These are phyloP conservation scores for Colletotrichum nymphaeae DNA, from an alignment of 2,329 filamentous ascomycete species.

Conservation along the genomic window DNA sequence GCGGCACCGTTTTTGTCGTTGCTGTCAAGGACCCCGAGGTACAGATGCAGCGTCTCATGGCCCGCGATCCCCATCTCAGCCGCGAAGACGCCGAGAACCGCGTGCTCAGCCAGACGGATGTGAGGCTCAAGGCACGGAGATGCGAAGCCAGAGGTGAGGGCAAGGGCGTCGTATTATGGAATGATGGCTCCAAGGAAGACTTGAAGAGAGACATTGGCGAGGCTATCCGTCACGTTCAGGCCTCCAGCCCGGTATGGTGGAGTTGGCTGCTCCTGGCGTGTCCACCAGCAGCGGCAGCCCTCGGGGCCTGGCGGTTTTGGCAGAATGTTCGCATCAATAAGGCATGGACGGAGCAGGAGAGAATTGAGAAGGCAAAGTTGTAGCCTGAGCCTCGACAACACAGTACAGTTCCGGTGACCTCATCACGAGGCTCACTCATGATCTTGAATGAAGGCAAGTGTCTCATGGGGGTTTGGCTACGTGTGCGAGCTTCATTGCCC, in stretches of 20 bases:
- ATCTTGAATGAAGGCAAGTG: neutral
- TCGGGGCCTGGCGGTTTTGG: conserved; percentile 78
- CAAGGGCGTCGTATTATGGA: conserved; percentile 87
- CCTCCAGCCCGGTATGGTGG: conserved; percentile 84
- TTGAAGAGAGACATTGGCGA: conserved; percentile 74
- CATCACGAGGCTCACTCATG: neutral
- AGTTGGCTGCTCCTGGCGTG: conserved; percentile 75
- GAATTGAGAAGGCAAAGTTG: conserved; percentile 57
- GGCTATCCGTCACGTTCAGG: conserved; percentile 73
- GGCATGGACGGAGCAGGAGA: conserved; percentile 73
- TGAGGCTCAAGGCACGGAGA: conserved; percentile 83
- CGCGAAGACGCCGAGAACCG: conserved; percentile 90
- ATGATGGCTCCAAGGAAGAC: conserved; percentile 81
- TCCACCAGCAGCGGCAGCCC: conserved; percentile 78
- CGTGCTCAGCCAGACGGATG: conserved; percentile 87
- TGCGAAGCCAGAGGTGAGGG: conserved; percentile 73
- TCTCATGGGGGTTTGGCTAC: neutral
- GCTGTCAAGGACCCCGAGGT: conserved; percentile 82
- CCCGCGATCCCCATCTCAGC: conserved; percentile 80
- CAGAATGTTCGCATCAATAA: conserved; percentile 77
- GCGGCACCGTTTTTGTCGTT: conserved; percentile 87
- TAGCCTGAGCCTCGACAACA: conserved; percentile 39
- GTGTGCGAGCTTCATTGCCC: neutral
- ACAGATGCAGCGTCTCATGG: conserved; percentile 83
- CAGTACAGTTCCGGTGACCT: neutral